Evolutionary conservation across 2,329 filamentous ascomycete genomes (phyloP).

Genomic region (Aspergillus persii): DNA sequence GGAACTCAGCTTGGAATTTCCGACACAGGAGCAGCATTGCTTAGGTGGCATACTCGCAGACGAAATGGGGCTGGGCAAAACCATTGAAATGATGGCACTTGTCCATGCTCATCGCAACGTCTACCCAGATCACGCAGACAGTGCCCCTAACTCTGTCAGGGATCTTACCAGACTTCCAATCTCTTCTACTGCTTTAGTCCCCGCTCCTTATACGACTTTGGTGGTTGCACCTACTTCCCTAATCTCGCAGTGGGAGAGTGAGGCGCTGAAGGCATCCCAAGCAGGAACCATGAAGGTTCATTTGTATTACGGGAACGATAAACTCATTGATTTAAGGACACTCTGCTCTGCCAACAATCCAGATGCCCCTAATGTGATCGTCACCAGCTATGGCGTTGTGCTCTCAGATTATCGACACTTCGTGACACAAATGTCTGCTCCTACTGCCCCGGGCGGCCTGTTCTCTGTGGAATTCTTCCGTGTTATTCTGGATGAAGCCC

Average conservation of each 20-base stretch:
- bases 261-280: slow-evolving; percentile 85
- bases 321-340: slow-evolving; percentile 71
- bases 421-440: slow-evolving; percentile 38
- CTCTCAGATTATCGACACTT: slow-evolving; percentile 85
- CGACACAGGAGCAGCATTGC: slow-evolving; percentile 90
- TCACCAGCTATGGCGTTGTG: slow-evolving; percentile 91
- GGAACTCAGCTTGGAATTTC: slow-evolving; percentile 87
- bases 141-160: slow-evolving; percentile 50
- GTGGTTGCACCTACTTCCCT: slow-evolving; percentile 97
- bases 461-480: slow-evolving; percentile 95
- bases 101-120: slow-evolving; percentile 78
- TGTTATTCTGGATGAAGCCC: slow-evolving; percentile 91
- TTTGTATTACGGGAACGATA: slow-evolving; percentile 90
- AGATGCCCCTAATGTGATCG: slow-evolving; percentile 81
- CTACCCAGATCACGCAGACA: slow-evolving; percentile 27
- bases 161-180: slow-evolving; percentile 62
- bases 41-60: slow-evolving; percentile 90
- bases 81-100: slow-evolving; percentile 95
- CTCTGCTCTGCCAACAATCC: slow-evolving; percentile 75
- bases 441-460: slow-evolving; percentile 63
- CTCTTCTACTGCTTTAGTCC: slow-evolving; percentile 56
- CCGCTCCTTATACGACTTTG: slow-evolving; percentile 83
- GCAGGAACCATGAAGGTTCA: slow-evolving; percentile 78
- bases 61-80: slow-evolving; percentile 96
- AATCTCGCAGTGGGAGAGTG: slow-evolving; percentile 94